Base-by-base conservation (phyloP, 2,329 filamentous ascomycete genomes). In the Apiospora rasikravindrae region DNA sequence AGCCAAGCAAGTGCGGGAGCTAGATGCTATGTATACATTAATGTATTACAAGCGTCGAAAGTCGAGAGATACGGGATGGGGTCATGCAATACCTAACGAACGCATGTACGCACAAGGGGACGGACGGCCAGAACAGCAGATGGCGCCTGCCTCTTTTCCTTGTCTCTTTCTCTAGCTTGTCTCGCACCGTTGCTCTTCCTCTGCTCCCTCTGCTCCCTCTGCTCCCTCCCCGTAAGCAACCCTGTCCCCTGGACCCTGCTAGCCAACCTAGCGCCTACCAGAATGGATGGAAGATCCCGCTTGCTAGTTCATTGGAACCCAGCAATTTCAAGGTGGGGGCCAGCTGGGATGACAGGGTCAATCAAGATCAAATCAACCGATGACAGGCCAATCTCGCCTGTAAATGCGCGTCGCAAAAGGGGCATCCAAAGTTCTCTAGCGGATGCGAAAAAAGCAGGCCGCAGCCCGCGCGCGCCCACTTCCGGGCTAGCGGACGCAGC, bases 311-410 rank as follows among this genome's bases (percentile, higher is more conserved):
- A 40, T 64, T 64, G 57, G 57, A 64, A 64, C 57, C 57, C 33
- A 64, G 57, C 33, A 64, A 64, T 64, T 40, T 64, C 40, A 26
- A 47, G 40, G 26, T 42, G 64, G 37, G 66, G 68, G 22, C 45
- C 8, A 11, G 68, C 68, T 53, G 68, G 68, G 68, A 57, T 53
- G 47, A 51, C 45, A 69, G 45, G 68, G 68, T 69, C 68, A 69
- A 69, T 69, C 68, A 69, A 26, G 68, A 42, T 69, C 68, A 69
- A 69, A 42, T 53, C 45, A 40, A 40, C 45, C 33, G 45, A 51
- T 57, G 24, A 37, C 47, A 69, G 68, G 68, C 68, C 47, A 69
- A 47, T 57, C 57, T 69, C 47, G 10, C 68, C 47, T 57, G 68
- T n/a, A 44, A 69, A 57, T 40, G 68, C 45, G 45, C 37, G 33